Base-by-base conservation (phyloP, 2,329 filamentous ascomycete genomes). In the Beauveria scarabaeidicola region DNA sequence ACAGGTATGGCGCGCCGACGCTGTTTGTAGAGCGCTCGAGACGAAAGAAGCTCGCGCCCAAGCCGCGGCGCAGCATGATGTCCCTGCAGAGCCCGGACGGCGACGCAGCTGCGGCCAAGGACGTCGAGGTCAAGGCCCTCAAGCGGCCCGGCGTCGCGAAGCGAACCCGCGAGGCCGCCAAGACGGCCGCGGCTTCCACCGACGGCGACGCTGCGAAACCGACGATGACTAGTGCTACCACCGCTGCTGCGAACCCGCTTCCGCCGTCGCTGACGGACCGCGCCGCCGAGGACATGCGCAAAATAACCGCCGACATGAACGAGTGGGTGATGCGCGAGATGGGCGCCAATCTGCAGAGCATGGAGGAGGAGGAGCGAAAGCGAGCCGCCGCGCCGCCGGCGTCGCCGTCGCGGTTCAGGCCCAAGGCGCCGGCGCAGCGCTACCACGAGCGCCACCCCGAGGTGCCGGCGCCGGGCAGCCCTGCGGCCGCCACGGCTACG, bases 301-400 rank as follows among this genome's bases (percentile, higher is more conserved):
- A 76, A 62, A 74, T 84, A 40, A 73, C 79, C 2, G 76, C 76
- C 6, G 79, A 81, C 38, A 84, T 84, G 81, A 78, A 84, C 66
- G 73, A 75, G 36, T 87, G 81, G 73, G 81, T 83, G 1, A 72
- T 87, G 63, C 74, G 79, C 64, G 78, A 86, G 62, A 84, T 87
- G 38, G 78, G 77, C 1, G 75, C 77, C 21, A 82, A 80, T 62
- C 68, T 84, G 5, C 73, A 78, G 43, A 74, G 70, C 21, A 75
- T 78, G 64, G 75, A 82, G 48, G 70, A 82, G 48, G 70, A 75
- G 50, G 73, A 78, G 63, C 72, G 67, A 64, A 68, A 1, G 64
- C 66, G 29, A 50, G 21, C 10, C 36, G 23, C 6, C 15, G 17
- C 40, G 40, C 17, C 27, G 47, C 44, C 21, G 17, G 25, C 40